Evolutionary conservation across 257 asterid genomes (phyloP).

Genomic region (Nyctanthes arbortristis): DNA sequence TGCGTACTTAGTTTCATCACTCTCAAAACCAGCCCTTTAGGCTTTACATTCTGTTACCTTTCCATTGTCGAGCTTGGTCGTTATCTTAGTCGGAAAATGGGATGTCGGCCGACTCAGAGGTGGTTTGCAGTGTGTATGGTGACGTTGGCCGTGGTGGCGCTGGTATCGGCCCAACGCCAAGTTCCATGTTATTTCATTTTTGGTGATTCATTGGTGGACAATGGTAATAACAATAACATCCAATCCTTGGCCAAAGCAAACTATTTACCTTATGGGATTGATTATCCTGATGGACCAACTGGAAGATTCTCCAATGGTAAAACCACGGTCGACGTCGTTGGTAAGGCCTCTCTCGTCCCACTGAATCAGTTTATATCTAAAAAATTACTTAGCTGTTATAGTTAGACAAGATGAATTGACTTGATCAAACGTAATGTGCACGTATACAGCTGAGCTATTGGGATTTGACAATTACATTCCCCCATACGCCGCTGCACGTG

Average conservation of each 20-base stretch:
- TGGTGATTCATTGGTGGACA: conserved; percentile 76
- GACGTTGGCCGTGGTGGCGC: conserved; percentile 18
- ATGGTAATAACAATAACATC: conserved; percentile 71
- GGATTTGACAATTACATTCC: conserved; percentile 67
- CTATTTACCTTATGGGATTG: conserved; percentile 75
- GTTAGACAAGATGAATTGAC: not conserved
- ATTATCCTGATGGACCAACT: conserved; percentile 59
- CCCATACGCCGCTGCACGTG: conserved; percentile 61
- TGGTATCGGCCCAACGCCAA: conserved; percentile 53
- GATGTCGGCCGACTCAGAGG: conserved; percentile 17
- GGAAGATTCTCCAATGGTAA: conserved; percentile 72
- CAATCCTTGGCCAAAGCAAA: conserved; percentile 68
- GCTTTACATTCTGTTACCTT: conserved; percentile 25
- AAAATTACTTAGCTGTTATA: too few species aligned
- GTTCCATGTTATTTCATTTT: conserved; percentile 72
- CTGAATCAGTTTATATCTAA: too few species aligned
- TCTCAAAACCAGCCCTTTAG: not conserved
- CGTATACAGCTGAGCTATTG: conserved; percentile 57
- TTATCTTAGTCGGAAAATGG: conserved; percentile 29
- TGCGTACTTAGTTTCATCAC: not conserved
- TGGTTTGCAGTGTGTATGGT: conserved; percentile 29
- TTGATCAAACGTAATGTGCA: not conserved
- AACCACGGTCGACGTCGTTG: conserved; percentile 67
- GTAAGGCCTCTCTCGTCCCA: conserved; percentile 33
- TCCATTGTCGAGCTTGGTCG: not conserved